Evolutionary conservation across 2,329 filamentous ascomycete genomes (phyloP), one percentile per base, ranked within the genome.

Genomic region (Lachnellula cervina): DNA sequence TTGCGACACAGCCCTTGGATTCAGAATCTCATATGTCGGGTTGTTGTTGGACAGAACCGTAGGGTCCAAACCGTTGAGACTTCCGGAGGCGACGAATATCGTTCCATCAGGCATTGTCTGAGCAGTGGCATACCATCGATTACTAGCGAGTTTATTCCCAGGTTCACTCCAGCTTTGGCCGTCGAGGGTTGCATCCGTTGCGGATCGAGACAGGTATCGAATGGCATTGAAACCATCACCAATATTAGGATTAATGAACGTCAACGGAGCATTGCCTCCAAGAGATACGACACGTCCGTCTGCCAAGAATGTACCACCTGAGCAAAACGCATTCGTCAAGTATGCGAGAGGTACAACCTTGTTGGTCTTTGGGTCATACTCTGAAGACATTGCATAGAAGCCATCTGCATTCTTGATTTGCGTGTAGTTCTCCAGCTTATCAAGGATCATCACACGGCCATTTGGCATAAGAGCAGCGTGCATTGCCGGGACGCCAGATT

Each of bases 351-450:
- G 72, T 13, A 74, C 70, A 23, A 73, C 70, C 38, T 71, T 71
- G 54, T 80, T 78, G 1, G 74, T 78, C 6, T 49, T 63, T 1
- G 81, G 79, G 63, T 85, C 77, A 59, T 81, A 85, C 62, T 84
- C 80, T 2, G 80, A 75, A 9, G 80, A 83, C 70, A 83, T 84
- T 0, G 82, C 82, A 58, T 76, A 82, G 52, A 78, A 74, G 28
- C 79, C 79, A 64, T 81, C 77, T 16, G 73, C 57, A 7, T 82
- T 73, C 59, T 73, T 77, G 46, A 84, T 63, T 57, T 84, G 74
- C 0, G 81, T 83, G 68, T 81, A 84, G 66, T 84, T 79, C 66
- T 85, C 82, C 32, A 85, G 74, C 66, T 85, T 86, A 72, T 85
- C 82, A 16, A 84, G 70, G 69, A 85, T 85, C 38, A 81, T 73